A percentile compares a stretch with the other conserved stretches of the same genome.
Evolutionary conservation across 2,329 filamentous ascomycete species (phyloP).

Genomic region (Chaetomiaceae sp.): DNA sequence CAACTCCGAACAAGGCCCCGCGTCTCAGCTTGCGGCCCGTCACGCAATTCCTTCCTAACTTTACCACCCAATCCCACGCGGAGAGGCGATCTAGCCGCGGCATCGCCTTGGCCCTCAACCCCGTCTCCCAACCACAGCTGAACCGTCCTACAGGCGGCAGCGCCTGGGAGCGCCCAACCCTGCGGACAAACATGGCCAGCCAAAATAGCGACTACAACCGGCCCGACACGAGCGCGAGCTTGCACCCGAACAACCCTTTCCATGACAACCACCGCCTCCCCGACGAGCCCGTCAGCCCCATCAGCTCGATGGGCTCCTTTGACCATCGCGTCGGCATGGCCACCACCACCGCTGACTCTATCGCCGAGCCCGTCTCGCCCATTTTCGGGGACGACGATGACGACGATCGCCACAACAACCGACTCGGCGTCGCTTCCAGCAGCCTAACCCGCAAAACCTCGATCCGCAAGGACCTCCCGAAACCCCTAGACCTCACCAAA

Average conservation of each 20-base stretch:
- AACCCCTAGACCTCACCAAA: conserved; percentile 52
- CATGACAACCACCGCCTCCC: conserved; percentile 52
- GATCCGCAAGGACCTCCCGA: conserved; percentile 49
- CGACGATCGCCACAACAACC: neutral
- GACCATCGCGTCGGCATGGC: conserved; percentile 36
- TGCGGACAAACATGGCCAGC: conserved; percentile 30
- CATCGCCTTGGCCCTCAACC: conserved; percentile 37
- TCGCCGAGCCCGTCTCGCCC: conserved; percentile 28
- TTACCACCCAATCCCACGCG: conserved; percentile 36
- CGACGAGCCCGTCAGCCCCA: conserved; percentile 34
- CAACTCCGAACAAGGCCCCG: conserved; percentile 58
- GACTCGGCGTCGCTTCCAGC: conserved; percentile 26
- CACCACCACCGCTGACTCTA: conserved; percentile 33
- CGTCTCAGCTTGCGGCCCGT: conserved; percentile 79
- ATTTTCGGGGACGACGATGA: conserved; percentile 18
- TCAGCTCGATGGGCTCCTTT: conserved; percentile 31
- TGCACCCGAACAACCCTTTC: conserved; percentile 66
- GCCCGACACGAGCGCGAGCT: conserved; percentile 39
- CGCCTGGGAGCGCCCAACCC: conserved; percentile 46
- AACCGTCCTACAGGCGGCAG: conserved; percentile 33
- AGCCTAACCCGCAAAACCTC: conserved; percentile 52
- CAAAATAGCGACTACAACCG: conserved; percentile 40
- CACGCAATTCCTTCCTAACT: conserved; percentile 74
- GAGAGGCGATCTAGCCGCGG: conserved; percentile 50
- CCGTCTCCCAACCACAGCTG: conserved; percentile 24